phyloP scores from a whole-genome alignment of 2,329 filamentous ascomycete species.

The Talaromyces sp. region DNA sequence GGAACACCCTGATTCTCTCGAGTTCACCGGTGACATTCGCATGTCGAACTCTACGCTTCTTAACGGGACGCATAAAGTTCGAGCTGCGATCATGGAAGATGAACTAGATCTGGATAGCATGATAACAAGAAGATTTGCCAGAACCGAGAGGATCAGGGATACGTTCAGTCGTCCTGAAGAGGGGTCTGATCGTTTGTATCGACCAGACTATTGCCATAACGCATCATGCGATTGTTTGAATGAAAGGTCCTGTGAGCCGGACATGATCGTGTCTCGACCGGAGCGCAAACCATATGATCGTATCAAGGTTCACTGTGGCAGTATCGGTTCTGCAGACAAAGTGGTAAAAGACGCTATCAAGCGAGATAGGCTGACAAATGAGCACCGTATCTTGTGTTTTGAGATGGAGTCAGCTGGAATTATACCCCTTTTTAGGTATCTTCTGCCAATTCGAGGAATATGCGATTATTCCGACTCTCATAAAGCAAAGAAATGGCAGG shows the following conservation, averaged over 20 bases:
- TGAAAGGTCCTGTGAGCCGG: too few species aligned
- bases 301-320: slow-evolving; percentile 26
- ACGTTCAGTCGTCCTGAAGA: slow-evolving; percentile 1
- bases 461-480: slow-evolving; percentile 48
- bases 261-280: background rate
- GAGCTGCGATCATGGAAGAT: background rate
- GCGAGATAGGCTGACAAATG: background rate
- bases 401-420: slow-evolving; percentile 33
- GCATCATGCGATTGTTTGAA: too few species aligned
- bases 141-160: background rate
- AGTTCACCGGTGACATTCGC: too few species aligned
- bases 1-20: background rate
- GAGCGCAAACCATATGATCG: background rate
- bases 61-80: background rate
- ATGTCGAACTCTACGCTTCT: too few species aligned
- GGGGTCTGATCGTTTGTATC: slow-evolving; percentile 11
- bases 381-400: slow-evolving; percentile 25
- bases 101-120: too few species aligned
- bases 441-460: slow-evolving; percentile 45
- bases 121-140: too few species aligned
- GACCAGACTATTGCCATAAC: slow-evolving; percentile 7
- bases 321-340: slow-evolving; percentile 29
- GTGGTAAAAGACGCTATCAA: slow-evolving; percentile 21
- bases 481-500: slow-evolving; percentile 43
- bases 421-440: slow-evolving; percentile 38